A percentile compares a stretch with the other conserved stretches of the same genome.
These are phyloP conservation scores for Periconia macrospinosa DNA, from an alignment of 2,329 filamentous ascomycete genomes.

Conservation along the genomic window DNA sequence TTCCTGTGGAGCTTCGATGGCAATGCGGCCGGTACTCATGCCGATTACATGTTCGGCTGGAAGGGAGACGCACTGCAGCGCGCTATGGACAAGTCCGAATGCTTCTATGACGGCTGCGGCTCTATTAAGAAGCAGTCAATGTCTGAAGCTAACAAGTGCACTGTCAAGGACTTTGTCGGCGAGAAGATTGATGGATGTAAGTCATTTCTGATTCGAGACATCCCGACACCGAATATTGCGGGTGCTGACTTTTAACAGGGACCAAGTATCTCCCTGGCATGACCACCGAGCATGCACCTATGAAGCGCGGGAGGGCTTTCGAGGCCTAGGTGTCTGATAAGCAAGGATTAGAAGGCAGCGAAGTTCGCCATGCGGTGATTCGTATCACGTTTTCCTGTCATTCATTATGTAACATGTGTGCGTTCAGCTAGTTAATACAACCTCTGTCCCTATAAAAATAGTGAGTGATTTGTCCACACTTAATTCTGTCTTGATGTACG, in stretches of 20 bases:
- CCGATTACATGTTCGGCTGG: constrained; percentile 27
- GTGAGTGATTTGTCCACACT: too few species aligned
- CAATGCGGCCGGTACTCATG: constrained; percentile 20
- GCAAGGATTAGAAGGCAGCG: too few species aligned
- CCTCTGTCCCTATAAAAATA: too few species aligned
- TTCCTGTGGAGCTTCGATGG: constrained; percentile 18
- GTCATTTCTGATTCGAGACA: not conserved
- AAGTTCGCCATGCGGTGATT: too few species aligned
- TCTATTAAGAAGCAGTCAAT: constrained; percentile 27
- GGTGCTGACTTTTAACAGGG: constrained; percentile 1
- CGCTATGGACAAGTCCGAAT: constrained; percentile 21
- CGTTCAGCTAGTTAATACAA: too few species aligned
- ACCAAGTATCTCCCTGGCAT: not conserved
- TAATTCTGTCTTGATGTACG: too few species aligned
- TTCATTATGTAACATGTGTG: too few species aligned
- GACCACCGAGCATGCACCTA: not conserved
- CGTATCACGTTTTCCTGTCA: too few species aligned
- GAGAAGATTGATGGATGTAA: constrained; percentile 26
- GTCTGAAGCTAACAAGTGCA: constrained; percentile 21
- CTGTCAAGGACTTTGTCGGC: constrained; percentile 20
- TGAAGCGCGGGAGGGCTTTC: too few species aligned
- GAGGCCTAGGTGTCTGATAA: too few species aligned
- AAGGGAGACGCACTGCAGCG: constrained; percentile 16
- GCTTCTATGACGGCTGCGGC: constrained; percentile 20
- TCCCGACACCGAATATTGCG: not conserved